Evolutionary conservation across 2,329 filamentous ascomycete genomes (phyloP).

Genomic region (Coleophoma eucalyptorum): DNA sequence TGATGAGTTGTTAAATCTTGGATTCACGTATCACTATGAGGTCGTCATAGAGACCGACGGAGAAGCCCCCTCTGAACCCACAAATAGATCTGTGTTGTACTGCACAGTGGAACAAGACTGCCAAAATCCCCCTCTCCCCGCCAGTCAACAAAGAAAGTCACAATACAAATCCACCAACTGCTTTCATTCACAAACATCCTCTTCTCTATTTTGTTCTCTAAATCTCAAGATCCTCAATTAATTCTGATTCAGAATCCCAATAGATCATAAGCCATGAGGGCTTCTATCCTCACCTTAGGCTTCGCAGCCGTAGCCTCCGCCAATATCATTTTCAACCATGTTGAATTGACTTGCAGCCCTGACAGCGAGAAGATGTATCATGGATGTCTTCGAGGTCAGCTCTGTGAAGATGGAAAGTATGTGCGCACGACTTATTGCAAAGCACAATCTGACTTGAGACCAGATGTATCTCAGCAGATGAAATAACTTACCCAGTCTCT

Average conservation of each 20-base stretch:
- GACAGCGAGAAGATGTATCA: constrained; percentile 21
- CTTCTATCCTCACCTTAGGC: constrained; percentile 18
- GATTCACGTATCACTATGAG: not conserved
- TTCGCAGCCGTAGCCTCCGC: constrained; percentile 33
- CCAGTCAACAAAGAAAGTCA: too few relatives aligned
- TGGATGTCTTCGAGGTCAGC: constrained; percentile 26
- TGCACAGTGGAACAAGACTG: not conserved
- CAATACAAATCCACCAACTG: not conserved
- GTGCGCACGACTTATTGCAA: not conserved
- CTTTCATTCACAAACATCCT: not conserved
- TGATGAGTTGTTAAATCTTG: not conserved
- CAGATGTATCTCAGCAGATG: constrained; percentile 19
- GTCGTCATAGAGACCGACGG: not conserved
- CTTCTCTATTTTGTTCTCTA: too few relatives aligned
- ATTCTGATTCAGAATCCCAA: not conserved
- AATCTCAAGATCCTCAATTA: not conserved
- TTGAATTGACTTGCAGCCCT: constrained; percentile 37
- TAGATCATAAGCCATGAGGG: constrained; percentile 21
- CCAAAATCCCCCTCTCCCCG: too few relatives aligned
- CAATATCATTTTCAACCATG: constrained; percentile 44
- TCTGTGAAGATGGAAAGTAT: constrained; percentile 20
- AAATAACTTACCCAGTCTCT: constrained; percentile 8
- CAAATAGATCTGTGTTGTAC: not conserved
- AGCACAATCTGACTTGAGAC: constrained; percentile 2
- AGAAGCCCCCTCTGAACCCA: not conserved